Evolutionary conservation across 2,329 filamentous ascomycete genomes (phyloP).

Genomic region (Onygena corvina): DNA sequence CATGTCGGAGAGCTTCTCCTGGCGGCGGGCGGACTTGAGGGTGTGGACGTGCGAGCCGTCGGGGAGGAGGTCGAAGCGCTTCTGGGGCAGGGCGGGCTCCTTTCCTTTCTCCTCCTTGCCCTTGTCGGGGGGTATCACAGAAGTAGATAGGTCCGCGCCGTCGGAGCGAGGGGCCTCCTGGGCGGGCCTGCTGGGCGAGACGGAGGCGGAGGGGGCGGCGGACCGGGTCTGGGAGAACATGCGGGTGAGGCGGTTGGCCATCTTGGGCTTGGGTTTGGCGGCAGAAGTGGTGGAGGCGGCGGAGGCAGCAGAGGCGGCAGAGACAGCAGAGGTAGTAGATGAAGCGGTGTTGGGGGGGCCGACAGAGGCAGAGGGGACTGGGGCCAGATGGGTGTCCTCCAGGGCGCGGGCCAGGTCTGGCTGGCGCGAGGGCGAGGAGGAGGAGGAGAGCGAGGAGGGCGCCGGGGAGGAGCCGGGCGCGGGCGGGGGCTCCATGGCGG

Average conservation of each 20-base stretch:
- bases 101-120: conserved; percentile 21
- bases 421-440: conserved; percentile 19
- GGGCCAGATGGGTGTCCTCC: conserved; percentile 33
- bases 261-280: conserved; percentile 31
- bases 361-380: not conserved
- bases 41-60: conserved; percentile 74
- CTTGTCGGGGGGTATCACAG: conserved; percentile 18
- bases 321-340: not conserved
- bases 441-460: conserved; percentile 22
- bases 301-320: not conserved
- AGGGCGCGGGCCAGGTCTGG: conserved; percentile 30
- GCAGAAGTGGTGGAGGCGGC: conserved; percentile 16
- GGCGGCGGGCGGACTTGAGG: conserved; percentile 76
- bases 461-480: conserved; percentile 33
- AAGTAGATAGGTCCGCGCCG: not conserved
- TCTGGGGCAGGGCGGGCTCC: conserved; percentile 23
- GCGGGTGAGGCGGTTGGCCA: conserved; percentile 35
- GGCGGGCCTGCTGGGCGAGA: conserved; percentile 22
- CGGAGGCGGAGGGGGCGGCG: conserved; percentile 13
- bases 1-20: conserved; percentile 91
- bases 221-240: conserved; percentile 35
- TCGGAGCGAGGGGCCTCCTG: not conserved
- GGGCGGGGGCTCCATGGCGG: no score
- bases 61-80: conserved; percentile 47
- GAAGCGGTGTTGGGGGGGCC: conserved; percentile 10